Evolutionary conservation across 805 yeast genomes (phyloP).

Genomic region (Zygosaccharomyces lentus): DNA sequence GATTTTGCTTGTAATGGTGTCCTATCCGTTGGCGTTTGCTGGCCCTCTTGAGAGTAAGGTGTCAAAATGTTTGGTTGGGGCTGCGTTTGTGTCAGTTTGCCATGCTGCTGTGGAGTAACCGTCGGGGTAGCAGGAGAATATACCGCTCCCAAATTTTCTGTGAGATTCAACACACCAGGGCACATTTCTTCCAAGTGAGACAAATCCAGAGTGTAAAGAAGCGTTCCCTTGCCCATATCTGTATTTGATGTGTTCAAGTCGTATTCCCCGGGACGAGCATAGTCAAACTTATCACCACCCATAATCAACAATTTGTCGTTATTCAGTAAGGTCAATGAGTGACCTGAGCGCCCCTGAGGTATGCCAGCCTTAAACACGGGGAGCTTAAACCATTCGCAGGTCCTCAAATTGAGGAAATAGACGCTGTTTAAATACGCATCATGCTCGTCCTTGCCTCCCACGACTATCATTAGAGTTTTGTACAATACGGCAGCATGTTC

Average conservation of each 20-base stretch:
- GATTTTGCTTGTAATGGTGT: conserved; percentile 12
- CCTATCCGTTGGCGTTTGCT: conserved; percentile 14
- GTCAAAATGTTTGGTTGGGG: conserved; percentile 28
- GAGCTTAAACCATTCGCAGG: conserved; percentile 69
- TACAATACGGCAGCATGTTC: conserved; percentile 85
- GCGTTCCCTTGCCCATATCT: conserved; percentile 54
- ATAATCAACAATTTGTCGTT: conserved; percentile 70
- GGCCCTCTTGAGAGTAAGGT: conserved; percentile 19
- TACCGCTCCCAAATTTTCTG: conserved; percentile 25
- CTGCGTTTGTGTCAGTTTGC: conserved; percentile 4
- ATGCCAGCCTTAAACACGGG: conserved; percentile 39
- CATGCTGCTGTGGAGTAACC: conserved; percentile 8
- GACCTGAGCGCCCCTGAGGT: conserved; percentile 90
- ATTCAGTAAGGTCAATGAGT: conserved; percentile 68
- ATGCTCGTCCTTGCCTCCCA: conserved; percentile 81
- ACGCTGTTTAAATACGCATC: conserved; percentile 66
- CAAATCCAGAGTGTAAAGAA: conserved; percentile 61
- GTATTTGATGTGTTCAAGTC: conserved; percentile 51
- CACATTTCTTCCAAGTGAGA: conserved; percentile 34
- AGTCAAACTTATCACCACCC: conserved; percentile 88
- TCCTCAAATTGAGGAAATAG: conserved; percentile 69
- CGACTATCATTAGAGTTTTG: conserved; percentile 72
- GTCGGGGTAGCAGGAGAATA: conserved; percentile 21
- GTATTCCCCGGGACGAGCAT: conserved; percentile 45
- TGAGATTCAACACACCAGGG: conserved; percentile 39